phyloP scores from a whole-genome alignment of 1,284 basidiomycete genomes.

The Serendipita sp. region DNA sequence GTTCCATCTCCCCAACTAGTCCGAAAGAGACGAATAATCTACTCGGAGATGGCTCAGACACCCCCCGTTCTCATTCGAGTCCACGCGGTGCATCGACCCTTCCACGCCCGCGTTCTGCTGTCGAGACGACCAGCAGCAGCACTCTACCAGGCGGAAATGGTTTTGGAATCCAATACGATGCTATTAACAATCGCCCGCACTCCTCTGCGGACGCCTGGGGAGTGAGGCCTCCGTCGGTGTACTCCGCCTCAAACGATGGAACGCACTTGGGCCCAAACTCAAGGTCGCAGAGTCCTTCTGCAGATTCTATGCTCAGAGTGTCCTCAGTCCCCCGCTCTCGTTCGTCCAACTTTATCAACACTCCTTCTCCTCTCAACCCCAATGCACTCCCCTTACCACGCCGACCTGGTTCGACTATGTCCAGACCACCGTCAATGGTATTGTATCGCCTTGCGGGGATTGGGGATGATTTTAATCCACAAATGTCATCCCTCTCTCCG shows the following conservation, averaged over 20 bases:
- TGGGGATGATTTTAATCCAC: conserved; percentile 21
- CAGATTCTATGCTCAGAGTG: background rate
- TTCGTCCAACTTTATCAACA: conserved; percentile 6
- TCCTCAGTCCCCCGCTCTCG: background rate
- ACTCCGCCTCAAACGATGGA: background rate
- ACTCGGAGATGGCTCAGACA: background rate
- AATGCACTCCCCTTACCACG: conserved; percentile 18
- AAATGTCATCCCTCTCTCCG: conserved; percentile 10
- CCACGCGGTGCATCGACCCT: background rate
- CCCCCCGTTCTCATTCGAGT: background rate
- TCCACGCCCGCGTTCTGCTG: conserved; percentile 1
- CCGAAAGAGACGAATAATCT: conserved; percentile 7
- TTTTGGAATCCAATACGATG: background rate
- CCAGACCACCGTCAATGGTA: conserved; percentile 44
- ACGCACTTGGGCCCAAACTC: background rate
- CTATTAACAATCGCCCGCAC: background rate
- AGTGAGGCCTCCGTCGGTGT: background rate
- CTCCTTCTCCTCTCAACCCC: conserved; percentile 35
- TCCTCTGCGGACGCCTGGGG: background rate
- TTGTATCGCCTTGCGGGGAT: conserved; percentile 42
- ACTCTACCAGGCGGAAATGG: background rate
- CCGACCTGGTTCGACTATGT: conserved; percentile 13
- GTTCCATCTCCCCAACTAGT: background rate
- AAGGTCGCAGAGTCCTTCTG: background rate
- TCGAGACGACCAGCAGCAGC: background rate